Base-by-base conservation (phyloP, 345 rosid species). In the Hibiscus mutabilis region DNA sequence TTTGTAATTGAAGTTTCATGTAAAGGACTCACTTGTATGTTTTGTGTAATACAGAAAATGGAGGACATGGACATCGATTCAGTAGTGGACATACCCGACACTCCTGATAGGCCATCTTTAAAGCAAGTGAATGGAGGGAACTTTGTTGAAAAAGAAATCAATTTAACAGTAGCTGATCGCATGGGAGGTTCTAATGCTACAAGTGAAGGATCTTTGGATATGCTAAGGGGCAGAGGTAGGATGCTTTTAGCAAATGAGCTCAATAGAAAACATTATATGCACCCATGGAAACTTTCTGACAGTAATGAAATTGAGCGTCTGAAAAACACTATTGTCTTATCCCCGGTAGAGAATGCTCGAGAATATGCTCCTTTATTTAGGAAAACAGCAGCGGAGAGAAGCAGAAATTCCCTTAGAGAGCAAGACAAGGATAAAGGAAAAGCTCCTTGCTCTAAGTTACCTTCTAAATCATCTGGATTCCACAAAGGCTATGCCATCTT, bases 61-160 rank as follows among this genome's bases (percentile, higher is more conserved):
- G 97, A 94, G 68, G 88, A 89, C 58, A 70, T 79, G 87, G 89
- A 91, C 69, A 74, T 84, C 80, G 95, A 94, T 60, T 75, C 72
- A 68, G 75, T 88, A 16, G 75, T 80, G 51, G 89, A 82, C 22
- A 74, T 89, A 71, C 97, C 91, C 22, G 95, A 94, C 68, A 88
- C 95, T 71, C 98, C 98, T 57, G 97, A 94, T 65, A 89, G 96
- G 73, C 27, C 79, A 1, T 77, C 66, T 47, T 69, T 79, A 2
- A 78, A 72, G 60, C 33, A 25, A 69, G 51, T 76, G 19, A 53
- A 62, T 33, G 25, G 65, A 74, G 53, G 77, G 60, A 81, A 78
- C 60, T 68, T 16, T 66, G 65, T 61, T 68, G 78, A 82, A 72
- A 83, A 69, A 69, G 79, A 73, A 8, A 82, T 51, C 68, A 80